Conservation (phyloP, 2,329 filamentous ascomycete species). For the Mariannaea elegans region DNA sequence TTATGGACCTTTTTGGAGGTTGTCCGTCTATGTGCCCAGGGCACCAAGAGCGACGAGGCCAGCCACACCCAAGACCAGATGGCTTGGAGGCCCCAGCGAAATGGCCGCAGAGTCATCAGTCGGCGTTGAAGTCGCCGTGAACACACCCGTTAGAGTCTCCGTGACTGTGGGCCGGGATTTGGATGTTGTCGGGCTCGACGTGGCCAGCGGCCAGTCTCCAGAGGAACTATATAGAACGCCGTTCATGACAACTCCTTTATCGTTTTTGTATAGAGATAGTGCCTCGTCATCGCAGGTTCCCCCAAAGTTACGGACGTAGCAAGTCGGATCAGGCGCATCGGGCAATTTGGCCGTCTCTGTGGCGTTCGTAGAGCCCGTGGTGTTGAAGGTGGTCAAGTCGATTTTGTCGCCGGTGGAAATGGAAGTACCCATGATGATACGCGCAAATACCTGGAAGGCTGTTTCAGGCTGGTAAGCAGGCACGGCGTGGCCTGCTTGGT, state of each 20-base stretch:
- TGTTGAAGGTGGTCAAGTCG: constrained; percentile 62
- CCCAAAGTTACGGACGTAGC: constrained; percentile 64
- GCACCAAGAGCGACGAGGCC: neutral
- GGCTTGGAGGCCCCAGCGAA: constrained; percentile 8
- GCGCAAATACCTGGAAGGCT: constrained; percentile 66
- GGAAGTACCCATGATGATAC: constrained; percentile 65
- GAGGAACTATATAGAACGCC: constrained; percentile 61
- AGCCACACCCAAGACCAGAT: constrained; percentile 18
- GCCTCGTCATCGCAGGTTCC: constrained; percentile 61
- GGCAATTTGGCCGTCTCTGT: constrained; percentile 64
- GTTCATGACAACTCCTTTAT: constrained; percentile 66
- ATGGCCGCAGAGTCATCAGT: constrained; percentile 23
- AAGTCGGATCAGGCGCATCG: constrained; percentile 59
- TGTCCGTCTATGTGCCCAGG: neutral
- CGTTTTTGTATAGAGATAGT: constrained; percentile 55
- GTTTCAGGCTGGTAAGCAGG: constrained; percentile 69
- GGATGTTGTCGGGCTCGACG: constrained; percentile 36
- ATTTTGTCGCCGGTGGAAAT: constrained; percentile 64
- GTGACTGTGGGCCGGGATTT: constrained; percentile 30
- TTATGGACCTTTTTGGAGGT: neutral
- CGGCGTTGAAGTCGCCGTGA: constrained; percentile 48
- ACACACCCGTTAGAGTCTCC: constrained; percentile 44
- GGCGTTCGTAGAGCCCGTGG: constrained; percentile 65
- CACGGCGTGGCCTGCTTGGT: constrained; percentile 71
- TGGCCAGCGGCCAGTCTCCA: constrained; percentile 53